Base-by-base conservation (phyloP, 371 early-diverging fungal genomes). In the Mortierella sp. region DNA sequence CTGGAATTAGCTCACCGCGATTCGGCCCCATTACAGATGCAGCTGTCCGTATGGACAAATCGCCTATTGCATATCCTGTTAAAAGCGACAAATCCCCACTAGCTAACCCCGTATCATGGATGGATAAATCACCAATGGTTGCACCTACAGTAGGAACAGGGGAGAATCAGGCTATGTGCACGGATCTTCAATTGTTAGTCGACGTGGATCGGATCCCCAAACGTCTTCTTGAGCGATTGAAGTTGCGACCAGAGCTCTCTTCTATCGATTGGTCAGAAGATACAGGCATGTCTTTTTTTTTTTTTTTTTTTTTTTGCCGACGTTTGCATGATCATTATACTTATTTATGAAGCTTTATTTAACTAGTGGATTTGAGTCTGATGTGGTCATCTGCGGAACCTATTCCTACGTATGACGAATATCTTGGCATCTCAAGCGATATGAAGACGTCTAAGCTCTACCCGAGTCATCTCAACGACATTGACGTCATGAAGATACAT, bases 121-220 rank as follows among this genome's bases (percentile, higher is more conserved):
- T 34, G 19, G 72, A 76, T 9, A 68, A 47, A 32, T 78, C 79
- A 15, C 79, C 79, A 1, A 47, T 40, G 40, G 13, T 40, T 13
- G 40, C 40, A 13, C 40, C 40, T 9, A 26, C 68, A 0, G 23
- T 23, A 10, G 49, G 53, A 19, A 49, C 51, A 19, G 72, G 68
- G 23, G 76, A 71, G 23, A 67, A 66, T 19, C 74, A 57, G 22
- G 23, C 43, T 2, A 23, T 17, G 5, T 43, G 37, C n/a, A 23
- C 29, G n/a, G 42, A 59, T 2, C 34, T 60, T 23, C 68, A 68
- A 55, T 26, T 79, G 59, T 28, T 79, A 34, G 54, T 80, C 15
- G 80, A 80, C 26, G 65, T 67, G 6, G 80, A 80, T 13, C 70
- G 80, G 37, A 70, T 80, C n/a, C 80, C 80, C 6, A 80, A 80